Evolutionary conservation across 78 protist species (phyloP), one percentile per base, ranked within the genome.

Genomic region (Chrysochromulina tobinii): DNA sequence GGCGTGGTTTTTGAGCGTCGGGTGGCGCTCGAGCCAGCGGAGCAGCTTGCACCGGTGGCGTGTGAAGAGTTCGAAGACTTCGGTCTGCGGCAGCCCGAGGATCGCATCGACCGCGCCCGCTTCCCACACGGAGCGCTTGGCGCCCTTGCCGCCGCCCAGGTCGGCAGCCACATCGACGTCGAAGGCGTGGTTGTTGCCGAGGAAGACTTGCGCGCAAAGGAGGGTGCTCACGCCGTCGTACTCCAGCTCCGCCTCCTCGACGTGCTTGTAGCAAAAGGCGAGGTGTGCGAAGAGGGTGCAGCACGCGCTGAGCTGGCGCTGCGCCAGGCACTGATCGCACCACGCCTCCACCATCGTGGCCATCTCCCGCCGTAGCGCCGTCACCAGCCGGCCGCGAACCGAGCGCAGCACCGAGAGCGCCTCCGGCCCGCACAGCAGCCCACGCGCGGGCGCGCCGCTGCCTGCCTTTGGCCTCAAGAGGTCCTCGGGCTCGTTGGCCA

Each of bases 1-100:
- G 48, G 85, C 85, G n/a, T 0, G 50, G 85, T 54, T 18, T 11
- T 50, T 59, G 5, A 23, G 64, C 50, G 50, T 3, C 6, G 83
- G 83, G 23, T 50, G 6, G 11, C 27, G 18, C 83, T 75, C 83
- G 27, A 75, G 83, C 58, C 3, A 38, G 83, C 83, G 83, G 12
- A 75, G 51, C 51, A 75, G 51, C 83, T 75, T 75, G 83, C 83
- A 75, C 14, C 83, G 83, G 83, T 75, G 83, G 12, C 83, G 54
- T 1, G 83, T n/a, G 21, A 75, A 75, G 58, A 75, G 55, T 57
- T 75, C 83, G 83, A 75, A 75, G n/a, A 75, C 23, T 23, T 75
- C 83, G 27, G 83, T 75, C 83, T 75, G 83, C 51, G 83, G 83
- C 83, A 75, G 1, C 27, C 83, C 83, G 51, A 75, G 54, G 50